Evolutionary conservation across 208 protist genomes (phyloP).

Genomic region (Crithidia expoeki): DNA sequence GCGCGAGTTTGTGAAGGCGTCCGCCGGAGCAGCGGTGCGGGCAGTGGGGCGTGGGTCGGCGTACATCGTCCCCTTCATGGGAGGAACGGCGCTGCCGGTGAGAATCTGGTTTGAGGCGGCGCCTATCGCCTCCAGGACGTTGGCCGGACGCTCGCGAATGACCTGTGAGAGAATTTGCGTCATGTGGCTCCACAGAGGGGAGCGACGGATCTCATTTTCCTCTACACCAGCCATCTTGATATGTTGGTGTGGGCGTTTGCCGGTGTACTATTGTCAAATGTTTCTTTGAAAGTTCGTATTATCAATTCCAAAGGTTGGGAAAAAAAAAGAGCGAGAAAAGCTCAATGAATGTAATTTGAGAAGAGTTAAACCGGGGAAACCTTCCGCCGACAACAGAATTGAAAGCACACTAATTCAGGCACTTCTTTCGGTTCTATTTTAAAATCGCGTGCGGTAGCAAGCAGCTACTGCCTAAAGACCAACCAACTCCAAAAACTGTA

Average conservation of each 20-base stretch:
- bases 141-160: constrained; percentile 67
- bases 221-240: constrained; percentile 54
- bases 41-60: constrained; percentile 62
- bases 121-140: constrained; percentile 69
- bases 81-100: constrained; percentile 70
- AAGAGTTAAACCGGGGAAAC: no score
- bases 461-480: no score
- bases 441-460: no score
- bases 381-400: no score
- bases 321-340: not conserved
- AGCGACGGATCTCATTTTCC: constrained; percentile 64
- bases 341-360: not conserved
- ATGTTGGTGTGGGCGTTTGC: not conserved
- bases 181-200: constrained; percentile 90
- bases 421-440: no score
- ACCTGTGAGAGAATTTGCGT: constrained; percentile 76
- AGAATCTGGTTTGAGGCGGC: constrained; percentile 74
- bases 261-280: not conserved
- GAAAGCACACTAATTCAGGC: no score
- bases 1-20: constrained; percentile 61
- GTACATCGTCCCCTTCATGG: constrained; percentile 61
- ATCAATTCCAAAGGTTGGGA: not conserved
- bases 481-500: no score
- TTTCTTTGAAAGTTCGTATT: not conserved
- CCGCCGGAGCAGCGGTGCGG: constrained; percentile 56